These are phyloP conservation scores for Penicillium digitatum DNA, from an alignment of 2,329 filamentous ascomycete genomes.

Conservation along the genomic window DNA sequence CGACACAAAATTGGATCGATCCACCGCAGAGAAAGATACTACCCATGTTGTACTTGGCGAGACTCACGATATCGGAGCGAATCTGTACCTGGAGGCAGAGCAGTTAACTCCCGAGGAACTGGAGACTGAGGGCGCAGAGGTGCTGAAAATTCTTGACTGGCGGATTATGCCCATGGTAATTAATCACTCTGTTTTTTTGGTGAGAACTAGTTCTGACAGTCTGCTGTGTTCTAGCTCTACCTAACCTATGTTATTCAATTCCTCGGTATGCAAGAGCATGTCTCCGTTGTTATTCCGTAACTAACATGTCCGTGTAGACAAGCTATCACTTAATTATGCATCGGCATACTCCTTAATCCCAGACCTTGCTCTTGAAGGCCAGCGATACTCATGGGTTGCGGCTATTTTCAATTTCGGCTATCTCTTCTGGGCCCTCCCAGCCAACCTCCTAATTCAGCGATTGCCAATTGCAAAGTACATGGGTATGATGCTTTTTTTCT, in stretches of 20 bases:
- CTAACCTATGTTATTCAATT: conserved; percentile 48
- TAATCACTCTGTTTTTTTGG: not conserved
- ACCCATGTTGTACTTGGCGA: conserved; percentile 19
- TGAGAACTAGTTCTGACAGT: conserved; percentile 17
- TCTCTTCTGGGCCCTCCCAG: conserved; percentile 40
- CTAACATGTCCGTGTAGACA: conserved; percentile 17
- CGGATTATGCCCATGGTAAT: conserved; percentile 47
- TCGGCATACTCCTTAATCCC: conserved; percentile 44
- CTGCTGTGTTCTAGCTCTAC: conserved; percentile 19
- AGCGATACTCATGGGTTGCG: conserved; percentile 46
- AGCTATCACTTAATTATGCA: conserved; percentile 32
- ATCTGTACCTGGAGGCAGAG: conserved; percentile 45
- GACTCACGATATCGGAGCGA: conserved; percentile 42
- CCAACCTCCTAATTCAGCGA: conserved; percentile 42
- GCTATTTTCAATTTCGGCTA: conserved; percentile 47
- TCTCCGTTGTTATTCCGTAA: not conserved
- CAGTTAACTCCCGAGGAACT: conserved; percentile 45
- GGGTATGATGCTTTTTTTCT: conserved; percentile 40
- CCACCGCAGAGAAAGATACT: conserved; percentile 20
- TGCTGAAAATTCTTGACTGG: conserved; percentile 46
- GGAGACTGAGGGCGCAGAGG: conserved; percentile 41
- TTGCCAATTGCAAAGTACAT: conserved; percentile 44
- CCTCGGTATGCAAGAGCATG: conserved; percentile 27
- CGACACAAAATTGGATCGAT: conserved; percentile 15
- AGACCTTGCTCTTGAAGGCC: conserved; percentile 41